Base-by-base conservation (phyloP, 2,329 filamentous ascomycete species). In the Alternaria triticimaculans region DNA sequence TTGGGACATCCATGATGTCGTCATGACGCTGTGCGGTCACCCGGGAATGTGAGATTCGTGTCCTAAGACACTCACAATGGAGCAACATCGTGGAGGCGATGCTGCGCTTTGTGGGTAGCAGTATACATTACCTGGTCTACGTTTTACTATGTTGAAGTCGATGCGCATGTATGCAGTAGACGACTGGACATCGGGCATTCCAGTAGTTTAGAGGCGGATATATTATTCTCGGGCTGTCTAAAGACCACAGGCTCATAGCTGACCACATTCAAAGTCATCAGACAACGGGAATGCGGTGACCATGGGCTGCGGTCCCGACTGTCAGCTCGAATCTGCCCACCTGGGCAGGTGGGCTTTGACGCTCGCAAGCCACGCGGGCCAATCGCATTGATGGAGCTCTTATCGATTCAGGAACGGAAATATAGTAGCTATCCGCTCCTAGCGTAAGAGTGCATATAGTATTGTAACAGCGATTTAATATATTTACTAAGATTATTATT, bases 351-450 rank as follows among this genome's bases (percentile, higher is more conserved):
- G 4, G 33, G 33, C 15, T 41, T 37, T 15, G 30, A 2, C 6
- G 30, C 30, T 37, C 30, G 30, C 30, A 0, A n/a, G 30, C 14
- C 1, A 0, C 30, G 3, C 15, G 15, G 3, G 2, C 2, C 33
- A 41, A n/a, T 41, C 15, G 8, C 4, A 41, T 9, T 5, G 8
- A n/a, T 41, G 4, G 4, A 0, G 4, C 5, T 15, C 10, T 33
- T 6, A 21, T 33, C 6, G 12, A n/a, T 41, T 2, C 33, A n/a
- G 33, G 2, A 41, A 0, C 2, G 33, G 2, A n/a, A 41, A 2
- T 2, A n/a, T n/a, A 8, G 0, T 1, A n/a, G 8, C 3, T 15
- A n/a, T 41, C 15, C 0, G 0, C 4, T 41, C 0, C 8, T 8
- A 3, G 33, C 8, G 1, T n/a, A 8, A 2, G 7, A n/a, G 33